Evolutionary conservation across 2,329 filamentous ascomycete species (phyloP), one percentile per base, ranked within the genome.

Genomic region (Massarina eburnea): DNA sequence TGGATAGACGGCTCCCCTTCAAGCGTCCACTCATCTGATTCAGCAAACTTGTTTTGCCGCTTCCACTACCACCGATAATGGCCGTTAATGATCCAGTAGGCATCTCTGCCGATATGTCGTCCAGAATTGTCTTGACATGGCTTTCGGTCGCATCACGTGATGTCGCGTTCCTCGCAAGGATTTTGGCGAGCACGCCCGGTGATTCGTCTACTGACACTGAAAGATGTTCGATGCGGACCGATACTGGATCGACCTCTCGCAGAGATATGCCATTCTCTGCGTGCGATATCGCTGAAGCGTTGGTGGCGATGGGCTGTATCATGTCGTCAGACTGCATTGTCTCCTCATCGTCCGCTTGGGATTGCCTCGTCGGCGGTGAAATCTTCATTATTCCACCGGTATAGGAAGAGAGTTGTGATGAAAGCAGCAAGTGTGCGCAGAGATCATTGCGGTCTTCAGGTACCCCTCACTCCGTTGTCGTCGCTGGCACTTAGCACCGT

Each of bases 51-150:
- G 64, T 71, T 44, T 90, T 90, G 0, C 86, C 86, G 1, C 82
- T 86, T 17, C 87, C 86, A 59, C 83, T 86, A 3, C 86, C 85
- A 8, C 87, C 87, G 46, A 91, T 83, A 42, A 91, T 89, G 8
- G 87, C 87, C 0, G 86, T 89, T 32, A 91, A 68, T 3, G 82
- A 85, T 3, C 87, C 85, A 7, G 80, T 77, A 3, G 76, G 75
- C 62, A 90, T 79, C 19, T 81, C 77, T 2, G 85, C 85, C 52
- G 79, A 80, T 36, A 90, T 80, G 22, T 80, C 78, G 41, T 83
- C 73, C 8, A 91, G 71, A 9, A 91, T 80, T 5, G 64, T 67
- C 54, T 77, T 79, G 40, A 65, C 57, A 60, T 68, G 55, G 38
- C 44, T 54, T 27, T 45, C 43, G 29, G 43, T 32, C 14, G 30